Percentiles rank a stretch among this genome's conserved stretches.
These are phyloP conservation scores for Phialophora expanda DNA, from an alignment of 2,329 filamentous ascomycete genomes.

Conservation along the genomic window DNA sequence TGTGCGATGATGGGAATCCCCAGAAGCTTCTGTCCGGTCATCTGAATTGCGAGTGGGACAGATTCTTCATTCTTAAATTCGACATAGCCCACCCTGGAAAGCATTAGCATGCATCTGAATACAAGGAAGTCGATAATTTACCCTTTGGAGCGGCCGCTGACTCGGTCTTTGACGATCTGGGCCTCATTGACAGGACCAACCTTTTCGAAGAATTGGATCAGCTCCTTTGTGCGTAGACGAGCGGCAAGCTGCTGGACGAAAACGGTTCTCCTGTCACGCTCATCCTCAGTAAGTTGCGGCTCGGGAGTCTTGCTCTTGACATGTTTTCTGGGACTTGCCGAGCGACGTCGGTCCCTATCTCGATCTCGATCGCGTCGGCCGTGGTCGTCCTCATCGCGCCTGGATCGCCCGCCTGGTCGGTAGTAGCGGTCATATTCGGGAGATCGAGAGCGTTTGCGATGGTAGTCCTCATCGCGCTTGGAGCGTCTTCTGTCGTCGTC, in stretches of 20 bases:
- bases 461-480: constrained; percentile 68
- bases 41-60: constrained; percentile 89
- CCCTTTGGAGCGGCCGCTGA: constrained; percentile 97
- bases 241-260: constrained; percentile 98
- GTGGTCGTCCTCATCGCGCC: constrained; percentile 56
- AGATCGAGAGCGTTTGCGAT: constrained; percentile 74
- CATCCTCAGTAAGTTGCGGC: constrained; percentile 86
- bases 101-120: constrained; percentile 47
- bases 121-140: constrained; percentile 55
- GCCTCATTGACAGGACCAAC: constrained; percentile 94
- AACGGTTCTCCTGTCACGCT: constrained; percentile 93
- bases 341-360: constrained; percentile 53
- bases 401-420: constrained; percentile 55
- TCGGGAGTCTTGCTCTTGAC: constrained; percentile 58
- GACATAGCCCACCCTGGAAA: constrained; percentile 89
- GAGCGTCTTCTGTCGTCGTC: constrained; percentile 75
- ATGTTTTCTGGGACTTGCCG: constrained; percentile 49
- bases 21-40: constrained; percentile 98
- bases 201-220: constrained; percentile 94
- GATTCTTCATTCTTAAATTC: constrained; percentile 98
- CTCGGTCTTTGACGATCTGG: constrained; percentile 97
- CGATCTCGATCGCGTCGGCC: constrained; percentile 54
- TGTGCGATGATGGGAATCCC: constrained; percentile 98
- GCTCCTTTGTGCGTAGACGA: constrained; percentile 85
- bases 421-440: constrained; percentile 66